Conservation (phyloP, 169 alveolate genomes). For the Plasmodium ovale region DNA sequence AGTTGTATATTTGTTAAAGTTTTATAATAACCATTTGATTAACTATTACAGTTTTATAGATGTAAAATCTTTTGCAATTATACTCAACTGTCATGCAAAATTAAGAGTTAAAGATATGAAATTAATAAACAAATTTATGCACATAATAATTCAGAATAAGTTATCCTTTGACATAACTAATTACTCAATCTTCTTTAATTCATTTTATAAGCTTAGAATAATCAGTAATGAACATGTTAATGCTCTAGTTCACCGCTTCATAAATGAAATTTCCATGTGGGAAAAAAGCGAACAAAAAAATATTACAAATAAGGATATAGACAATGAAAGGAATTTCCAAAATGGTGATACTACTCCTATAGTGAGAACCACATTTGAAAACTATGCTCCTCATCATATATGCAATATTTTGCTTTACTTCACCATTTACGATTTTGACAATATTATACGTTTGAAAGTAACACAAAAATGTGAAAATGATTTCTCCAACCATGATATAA, state of each 20-base stretch:
- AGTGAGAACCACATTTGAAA: not conserved
- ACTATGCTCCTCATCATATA: slow-evolving; percentile 58
- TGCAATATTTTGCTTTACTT: slow-evolving; percentile 70
- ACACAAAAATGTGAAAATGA: not conserved
- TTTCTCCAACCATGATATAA: not conserved
- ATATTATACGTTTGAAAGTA: not conserved
- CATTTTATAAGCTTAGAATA: slow-evolving; percentile 61
- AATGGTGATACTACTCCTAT: too few relatives aligned
- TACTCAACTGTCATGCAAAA: slow-evolving; percentile 72
- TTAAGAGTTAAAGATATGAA: slow-evolving; percentile 71
- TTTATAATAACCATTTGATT: slow-evolving; percentile 60
- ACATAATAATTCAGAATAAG: slow-evolving; percentile 33
- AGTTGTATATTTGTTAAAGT: slow-evolving; percentile 56
- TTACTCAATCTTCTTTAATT: slow-evolving; percentile 60
- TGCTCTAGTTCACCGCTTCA: slow-evolving; percentile 11
- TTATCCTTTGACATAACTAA: slow-evolving; percentile 48
- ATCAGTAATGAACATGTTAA: slow-evolving; percentile 18
- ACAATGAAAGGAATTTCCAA: not conserved
- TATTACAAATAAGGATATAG: not conserved
- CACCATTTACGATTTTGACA: slow-evolving; percentile 38
- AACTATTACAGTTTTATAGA: slow-evolving; percentile 67
- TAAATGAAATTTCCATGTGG: slow-evolving; percentile 27
- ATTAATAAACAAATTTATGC: slow-evolving; percentile 72
- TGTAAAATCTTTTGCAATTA: slow-evolving; percentile 60
- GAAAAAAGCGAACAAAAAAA: not conserved